Percentiles rank a stretch among this genome's conserved stretches.
Evolutionary conservation across 352 stramenopile genomes (phyloP).

Genomic region (Phytophthora macrochlamydospora): DNA sequence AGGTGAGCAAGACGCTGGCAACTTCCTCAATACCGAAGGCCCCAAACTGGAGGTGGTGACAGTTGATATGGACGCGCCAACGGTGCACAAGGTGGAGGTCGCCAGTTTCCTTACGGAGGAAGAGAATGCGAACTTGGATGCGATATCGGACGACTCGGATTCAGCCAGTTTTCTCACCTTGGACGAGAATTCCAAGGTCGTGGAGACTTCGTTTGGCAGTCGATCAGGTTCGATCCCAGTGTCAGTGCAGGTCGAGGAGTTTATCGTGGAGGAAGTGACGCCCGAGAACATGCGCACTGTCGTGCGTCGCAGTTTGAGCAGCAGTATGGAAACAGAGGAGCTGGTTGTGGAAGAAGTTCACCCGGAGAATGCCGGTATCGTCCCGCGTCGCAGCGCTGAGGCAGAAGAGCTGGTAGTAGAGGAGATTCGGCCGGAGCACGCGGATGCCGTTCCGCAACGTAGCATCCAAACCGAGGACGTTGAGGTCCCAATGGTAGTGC

Average conservation of each 20-base stretch:
- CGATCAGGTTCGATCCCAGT: constrained; percentile 13
- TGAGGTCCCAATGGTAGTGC: constrained; percentile 52
- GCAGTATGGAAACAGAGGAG: constrained; percentile 28
- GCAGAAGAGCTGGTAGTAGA: constrained; percentile 20
- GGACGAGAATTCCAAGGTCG: constrained; percentile 53
- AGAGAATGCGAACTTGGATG: constrained; percentile 39
- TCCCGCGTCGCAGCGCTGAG: constrained; percentile 14
- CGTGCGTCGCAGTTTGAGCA: constrained; percentile 27
- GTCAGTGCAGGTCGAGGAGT: constrained; percentile 44
- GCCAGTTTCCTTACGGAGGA: constrained; percentile 56
- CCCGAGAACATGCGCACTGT: constrained; percentile 36
- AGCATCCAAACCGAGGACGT: constrained; percentile 31
- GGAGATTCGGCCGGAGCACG: constrained; percentile 22
- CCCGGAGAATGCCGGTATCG: constrained; percentile 26
- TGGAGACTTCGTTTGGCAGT: constrained; percentile 36
- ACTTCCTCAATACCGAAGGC: constrained; percentile 42
- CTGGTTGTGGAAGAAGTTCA: constrained; percentile 35
- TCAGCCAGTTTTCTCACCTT: constrained; percentile 46
- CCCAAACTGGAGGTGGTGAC: constrained; percentile 17
- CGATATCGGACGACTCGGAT: constrained; percentile 40
- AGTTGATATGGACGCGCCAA: constrained; percentile 30
- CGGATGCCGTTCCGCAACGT: neutral
- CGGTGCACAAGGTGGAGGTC: constrained; percentile 49
- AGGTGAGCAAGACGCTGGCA: constrained; percentile 29
- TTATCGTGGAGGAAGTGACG: constrained; percentile 60